Evolutionary conservation across 2,329 filamentous ascomycete species (phyloP).

Genomic region (Aspergillus sp.): DNA sequence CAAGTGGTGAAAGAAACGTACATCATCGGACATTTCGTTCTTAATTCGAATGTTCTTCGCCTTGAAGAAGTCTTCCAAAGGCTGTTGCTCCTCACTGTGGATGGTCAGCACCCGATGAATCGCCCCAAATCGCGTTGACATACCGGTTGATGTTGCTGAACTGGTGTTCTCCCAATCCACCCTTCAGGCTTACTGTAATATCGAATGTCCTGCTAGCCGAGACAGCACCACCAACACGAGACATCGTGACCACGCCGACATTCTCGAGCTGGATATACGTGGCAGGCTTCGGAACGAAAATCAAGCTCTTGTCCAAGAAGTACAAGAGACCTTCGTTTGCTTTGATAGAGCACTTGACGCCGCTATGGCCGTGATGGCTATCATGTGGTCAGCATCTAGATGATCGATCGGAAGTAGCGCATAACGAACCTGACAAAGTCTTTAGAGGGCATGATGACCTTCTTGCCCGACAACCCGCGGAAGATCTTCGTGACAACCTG

Average conservation of each 20-base stretch:
- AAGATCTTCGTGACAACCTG: constrained; percentile 95
- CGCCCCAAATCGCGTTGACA: not conserved
- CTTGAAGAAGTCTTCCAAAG: constrained; percentile 96
- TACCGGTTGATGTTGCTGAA: constrained; percentile 98
- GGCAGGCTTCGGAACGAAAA: constrained; percentile 97
- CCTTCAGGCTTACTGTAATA: constrained; percentile 89
- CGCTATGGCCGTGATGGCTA: constrained; percentile 83
- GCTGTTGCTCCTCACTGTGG: constrained; percentile 79
- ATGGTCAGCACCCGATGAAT: constrained; percentile 17
- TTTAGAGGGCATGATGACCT: constrained; percentile 87
- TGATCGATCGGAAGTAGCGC: no score
- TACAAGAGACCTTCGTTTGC: constrained; percentile 97
- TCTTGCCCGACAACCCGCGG: constrained; percentile 89
- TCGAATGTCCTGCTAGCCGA: constrained; percentile 95
- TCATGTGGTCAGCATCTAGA: constrained; percentile 3
- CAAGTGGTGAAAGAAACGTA: constrained; percentile 46
- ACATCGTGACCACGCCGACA: constrained; percentile 88
- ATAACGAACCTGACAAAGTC: constrained; percentile 74
- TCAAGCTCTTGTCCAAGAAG: constrained; percentile 96
- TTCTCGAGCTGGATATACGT: constrained; percentile 97
- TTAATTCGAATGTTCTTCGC: constrained; percentile 91
- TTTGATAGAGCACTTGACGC: constrained; percentile 99
- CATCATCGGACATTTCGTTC: constrained; percentile 98
- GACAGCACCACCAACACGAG: constrained; percentile 87
- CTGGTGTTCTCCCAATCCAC: constrained; percentile 80